These are phyloP conservation scores for Epichloe elymi DNA, from an alignment of 2,329 filamentous ascomycete species.

Conservation along the genomic window DNA sequence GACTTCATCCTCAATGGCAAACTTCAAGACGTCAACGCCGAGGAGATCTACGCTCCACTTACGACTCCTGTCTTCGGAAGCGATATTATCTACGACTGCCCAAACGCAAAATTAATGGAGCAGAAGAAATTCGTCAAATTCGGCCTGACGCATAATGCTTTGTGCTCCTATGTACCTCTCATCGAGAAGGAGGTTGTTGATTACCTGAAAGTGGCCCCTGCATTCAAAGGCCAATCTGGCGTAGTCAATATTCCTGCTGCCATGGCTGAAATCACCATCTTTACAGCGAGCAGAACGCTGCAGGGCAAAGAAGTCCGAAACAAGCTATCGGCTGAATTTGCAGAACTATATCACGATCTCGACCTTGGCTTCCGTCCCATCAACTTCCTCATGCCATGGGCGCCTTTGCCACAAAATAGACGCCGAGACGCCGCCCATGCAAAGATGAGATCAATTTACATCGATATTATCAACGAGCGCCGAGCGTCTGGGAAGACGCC, in stretches of 20 bases:
- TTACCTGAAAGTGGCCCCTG: constrained; percentile 55
- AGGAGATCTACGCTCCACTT: constrained; percentile 77
- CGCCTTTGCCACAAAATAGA: constrained; percentile 77
- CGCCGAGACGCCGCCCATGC: constrained; percentile 70
- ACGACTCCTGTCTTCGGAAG: constrained; percentile 63
- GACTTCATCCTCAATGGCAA: constrained; percentile 90
- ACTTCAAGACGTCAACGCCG: constrained; percentile 76
- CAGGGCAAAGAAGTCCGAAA: constrained; percentile 74
- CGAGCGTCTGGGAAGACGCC: constrained; percentile 39
- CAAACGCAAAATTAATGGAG: constrained; percentile 87
- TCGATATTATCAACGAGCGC: constrained; percentile 66
- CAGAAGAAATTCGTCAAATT: constrained; percentile 92
- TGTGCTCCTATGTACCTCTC: constrained; percentile 63
- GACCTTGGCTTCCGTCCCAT: constrained; percentile 82
- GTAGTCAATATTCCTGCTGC: constrained; percentile 58
- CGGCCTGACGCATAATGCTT: constrained; percentile 61
- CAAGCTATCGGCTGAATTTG: constrained; percentile 62
- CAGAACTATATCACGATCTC: constrained; percentile 73
- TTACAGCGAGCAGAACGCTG: constrained; percentile 73
- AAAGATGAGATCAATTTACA: constrained; percentile 55
- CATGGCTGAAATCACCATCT: constrained; percentile 81
- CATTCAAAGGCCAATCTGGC: constrained; percentile 56
- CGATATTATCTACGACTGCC: constrained; percentile 83
- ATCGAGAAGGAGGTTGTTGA: constrained; percentile 62
- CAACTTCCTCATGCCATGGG: constrained; percentile 86